Conservation (phyloP, 2,329 filamentous ascomycete genomes). For the Fusarium armeniacum region DNA sequence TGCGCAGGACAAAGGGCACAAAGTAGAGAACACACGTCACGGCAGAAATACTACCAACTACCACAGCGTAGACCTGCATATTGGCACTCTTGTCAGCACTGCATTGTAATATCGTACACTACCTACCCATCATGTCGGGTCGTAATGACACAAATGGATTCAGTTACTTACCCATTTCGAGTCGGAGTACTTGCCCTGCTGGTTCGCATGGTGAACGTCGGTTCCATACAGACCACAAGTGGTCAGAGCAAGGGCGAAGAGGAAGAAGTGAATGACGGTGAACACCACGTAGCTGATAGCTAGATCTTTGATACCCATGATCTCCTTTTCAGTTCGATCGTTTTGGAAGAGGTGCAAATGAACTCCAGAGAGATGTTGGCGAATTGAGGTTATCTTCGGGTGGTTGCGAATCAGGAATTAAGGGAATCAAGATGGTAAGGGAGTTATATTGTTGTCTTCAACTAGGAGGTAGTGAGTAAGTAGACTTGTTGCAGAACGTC, state of each 20-base stretch:
- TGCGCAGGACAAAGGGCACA: constrained; percentile 70
- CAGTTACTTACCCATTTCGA: constrained; percentile 75
- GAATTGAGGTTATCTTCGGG: constrained; percentile 20
- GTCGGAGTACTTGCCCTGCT: constrained; percentile 66
- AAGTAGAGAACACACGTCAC: constrained; percentile 75
- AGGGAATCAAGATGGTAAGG: background rate
- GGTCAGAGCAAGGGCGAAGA: constrained; percentile 81
- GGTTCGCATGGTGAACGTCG: constrained; percentile 71
- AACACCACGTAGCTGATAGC: constrained; percentile 68
- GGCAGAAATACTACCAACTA: constrained; percentile 75
- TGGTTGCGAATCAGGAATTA: background rate
- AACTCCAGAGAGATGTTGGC: constrained; percentile 8
- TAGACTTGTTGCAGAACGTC: constrained; percentile 18
- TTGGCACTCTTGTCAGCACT: constrained; percentile 26
- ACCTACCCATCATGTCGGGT: background rate
- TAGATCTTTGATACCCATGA: constrained; percentile 63
- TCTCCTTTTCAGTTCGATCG: constrained; percentile 11
- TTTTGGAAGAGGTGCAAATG: constrained; percentile 2
- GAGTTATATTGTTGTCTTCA: constrained; percentile 10
- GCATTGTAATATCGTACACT: background rate
- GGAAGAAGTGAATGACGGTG: constrained; percentile 76
- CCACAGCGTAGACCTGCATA: constrained; percentile 76
- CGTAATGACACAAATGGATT: constrained; percentile 1
- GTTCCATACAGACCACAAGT: constrained; percentile 84
- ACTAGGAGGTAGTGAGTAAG: background rate